A percentile compares a stretch with the other conserved stretches of the same genome.
phyloP scores from a whole-genome alignment of 768 basidiomycete genomes.

The Naganishia vaughanmartiniae region DNA sequence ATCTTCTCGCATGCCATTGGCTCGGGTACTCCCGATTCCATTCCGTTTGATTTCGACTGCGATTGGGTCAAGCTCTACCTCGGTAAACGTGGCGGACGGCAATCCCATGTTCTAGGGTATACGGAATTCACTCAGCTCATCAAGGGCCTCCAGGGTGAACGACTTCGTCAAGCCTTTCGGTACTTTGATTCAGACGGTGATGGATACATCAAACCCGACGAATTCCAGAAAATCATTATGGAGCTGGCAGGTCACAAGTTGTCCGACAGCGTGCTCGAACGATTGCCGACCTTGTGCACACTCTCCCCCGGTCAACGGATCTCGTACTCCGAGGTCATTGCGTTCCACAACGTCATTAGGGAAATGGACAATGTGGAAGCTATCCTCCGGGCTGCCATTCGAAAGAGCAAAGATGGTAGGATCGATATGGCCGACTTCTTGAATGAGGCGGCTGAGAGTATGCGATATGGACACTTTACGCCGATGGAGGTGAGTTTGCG shows the following conservation, averaged over 20 bases:
- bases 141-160: slow-evolving; percentile 97
- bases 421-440: slow-evolving; percentile 96
- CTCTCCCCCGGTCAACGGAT: slow-evolving; percentile 84
- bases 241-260: slow-evolving; percentile 97
- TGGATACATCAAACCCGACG: slow-evolving; percentile 87
- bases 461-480: slow-evolving; percentile 91
- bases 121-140: slow-evolving; percentile 90
- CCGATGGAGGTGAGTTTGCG: slow-evolving; percentile 80
- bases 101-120: slow-evolving; percentile 54
- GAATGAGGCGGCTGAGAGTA: slow-evolving; percentile 76
- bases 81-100: slow-evolving; percentile 72
- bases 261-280: slow-evolving; percentile 85
- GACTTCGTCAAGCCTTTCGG: slow-evolving; percentile 92
- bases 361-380: slow-evolving; percentile 98
- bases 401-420: slow-evolving; percentile 87
- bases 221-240: slow-evolving; percentile 92
- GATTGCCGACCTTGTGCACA: slow-evolving; percentile 86
- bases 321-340: slow-evolving; percentile 92
- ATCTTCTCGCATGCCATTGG: slow-evolving; percentile 78
- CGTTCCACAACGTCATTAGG: slow-evolving; percentile 93
- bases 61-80: slow-evolving; percentile 97
- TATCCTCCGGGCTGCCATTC: slow-evolving; percentile 83
- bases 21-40: slow-evolving; percentile 68
- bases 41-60: slow-evolving; percentile 86
- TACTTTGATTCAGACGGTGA: slow-evolving; percentile 84